Evolutionary conservation across 2,329 filamentous ascomycete genomes (phyloP).

Genomic region (Trichoderma hamatum): DNA sequence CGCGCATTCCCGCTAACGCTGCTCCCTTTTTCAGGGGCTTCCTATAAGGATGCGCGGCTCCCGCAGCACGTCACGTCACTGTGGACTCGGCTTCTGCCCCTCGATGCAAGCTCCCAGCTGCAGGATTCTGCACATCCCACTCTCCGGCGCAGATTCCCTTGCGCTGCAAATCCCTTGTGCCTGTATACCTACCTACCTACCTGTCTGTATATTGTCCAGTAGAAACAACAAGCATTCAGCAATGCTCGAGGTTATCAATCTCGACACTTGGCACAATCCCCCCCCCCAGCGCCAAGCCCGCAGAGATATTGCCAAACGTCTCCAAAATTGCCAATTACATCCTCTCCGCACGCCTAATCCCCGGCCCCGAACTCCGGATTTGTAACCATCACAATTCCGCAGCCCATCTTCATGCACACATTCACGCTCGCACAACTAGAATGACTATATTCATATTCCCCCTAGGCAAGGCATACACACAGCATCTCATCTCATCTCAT

Average conservation of each 20-base stretch:
- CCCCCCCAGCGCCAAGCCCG: not conserved
- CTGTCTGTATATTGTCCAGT: too few relatives aligned
- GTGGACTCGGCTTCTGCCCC: not conserved
- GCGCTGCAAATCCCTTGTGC: too few relatives aligned
- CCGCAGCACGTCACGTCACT: slow-evolving; percentile 5
- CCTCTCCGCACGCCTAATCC: slow-evolving; percentile 3
- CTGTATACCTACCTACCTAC: too few relatives aligned
- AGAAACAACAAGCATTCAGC: not conserved
- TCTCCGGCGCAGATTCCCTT: not conserved
- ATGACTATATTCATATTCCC: too few relatives aligned
- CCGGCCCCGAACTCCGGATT: slow-evolving; percentile 17
- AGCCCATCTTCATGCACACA: not conserved
- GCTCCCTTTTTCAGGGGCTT: slow-evolving; percentile 18
- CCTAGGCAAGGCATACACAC: too few relatives aligned
- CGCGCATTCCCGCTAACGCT: not conserved
- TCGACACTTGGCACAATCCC: not conserved
- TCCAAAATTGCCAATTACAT: slow-evolving; percentile 5
- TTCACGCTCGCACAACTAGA: too few relatives aligned
- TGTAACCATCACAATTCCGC: not conserved
- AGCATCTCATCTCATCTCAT: not conserved
- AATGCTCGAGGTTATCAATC: too few relatives aligned
- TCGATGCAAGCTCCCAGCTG: not conserved
- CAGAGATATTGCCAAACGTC: not conserved
- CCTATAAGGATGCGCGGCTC: not conserved
- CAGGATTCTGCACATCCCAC: not conserved